Base-by-base conservation (phyloP, 1,284 basidiomycete species). In the Apiotrichum akiyoshidainum region DNA sequence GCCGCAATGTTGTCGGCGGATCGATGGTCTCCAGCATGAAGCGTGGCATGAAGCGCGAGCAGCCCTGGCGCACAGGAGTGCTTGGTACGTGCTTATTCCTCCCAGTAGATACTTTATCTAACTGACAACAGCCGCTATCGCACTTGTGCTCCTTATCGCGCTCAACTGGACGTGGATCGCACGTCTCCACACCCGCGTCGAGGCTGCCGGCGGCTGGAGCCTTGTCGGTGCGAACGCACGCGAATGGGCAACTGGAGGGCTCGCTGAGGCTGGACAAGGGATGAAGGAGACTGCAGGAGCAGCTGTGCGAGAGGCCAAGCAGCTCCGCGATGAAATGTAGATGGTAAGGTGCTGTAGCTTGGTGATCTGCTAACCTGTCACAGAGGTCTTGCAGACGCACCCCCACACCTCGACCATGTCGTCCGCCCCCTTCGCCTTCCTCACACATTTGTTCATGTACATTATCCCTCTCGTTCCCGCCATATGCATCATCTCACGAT, bases 11-110 rank as follows among this genome's bases (percentile, higher is more conserved):
- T 10, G 64, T 73, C 8, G 70, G 70, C 16, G 71, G 71, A 0
- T 54, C 58, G 49, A 47, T 73, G 14, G 71, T 71, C 13, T 52
- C 57, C 37, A 68, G 65, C 55, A 73, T 73, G 69, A 73, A 73
- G 55, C 52, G 65, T 33, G 67, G 64, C 6, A 46, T 35, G 42
- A 21, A 12, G 14, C 26, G 16, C 22, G 22, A 12, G 44, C 14
- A 19, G 34, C n/a, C 40, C 5, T 50, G 41, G 10, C 50, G 58
- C 6, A n/a, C 22, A 2, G 58, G 51, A 45, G n/a, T 53, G 1
- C 53, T 61, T 1, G 57, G 59, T 64, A 37, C 45, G 59, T 52
- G 17, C 46, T n/a, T 2, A 13, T 19, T 54, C 21, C 21, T 11
- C 6, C 44, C 14, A 39, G 37, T 39, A 10, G 37, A 39, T 13